Conservation (phyloP, 345 rosid genomes). For the Laguncularia racemosa region DNA sequence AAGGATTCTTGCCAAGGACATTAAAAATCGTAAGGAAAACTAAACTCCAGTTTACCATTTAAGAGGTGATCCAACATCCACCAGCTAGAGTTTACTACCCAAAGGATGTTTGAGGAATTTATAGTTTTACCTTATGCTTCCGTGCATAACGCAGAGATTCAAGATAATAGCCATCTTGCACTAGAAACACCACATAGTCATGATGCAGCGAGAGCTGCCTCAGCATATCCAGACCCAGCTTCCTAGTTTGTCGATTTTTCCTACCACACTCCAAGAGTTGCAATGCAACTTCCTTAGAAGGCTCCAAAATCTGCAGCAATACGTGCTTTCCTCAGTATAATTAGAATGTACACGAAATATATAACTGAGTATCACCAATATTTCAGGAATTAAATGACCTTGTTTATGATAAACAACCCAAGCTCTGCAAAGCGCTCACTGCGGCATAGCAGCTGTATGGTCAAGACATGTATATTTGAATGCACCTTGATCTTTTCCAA, state of each 20-base stretch:
- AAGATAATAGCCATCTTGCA: slow-evolving; percentile 84
- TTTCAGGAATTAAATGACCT: slow-evolving; percentile 37
- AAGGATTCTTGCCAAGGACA: too few relatives aligned
- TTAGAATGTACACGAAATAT: background rate
- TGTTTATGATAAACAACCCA: slow-evolving; percentile 59
- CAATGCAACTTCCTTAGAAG: slow-evolving; percentile 92
- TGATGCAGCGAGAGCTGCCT: slow-evolving; percentile 85
- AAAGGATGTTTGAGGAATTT: background rate
- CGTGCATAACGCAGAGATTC: slow-evolving; percentile 85
- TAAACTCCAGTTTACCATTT: too few relatives aligned
- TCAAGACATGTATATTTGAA: slow-evolving; percentile 66
- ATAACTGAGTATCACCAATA: background rate
- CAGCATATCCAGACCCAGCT: slow-evolving; percentile 88
- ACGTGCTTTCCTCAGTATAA: slow-evolving; percentile 1
- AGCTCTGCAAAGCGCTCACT: slow-evolving; percentile 74
- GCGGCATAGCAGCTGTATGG: slow-evolving; percentile 58
- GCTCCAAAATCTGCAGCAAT: slow-evolving; percentile 68
- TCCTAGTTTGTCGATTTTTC: slow-evolving; percentile 58
- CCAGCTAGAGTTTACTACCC: background rate
- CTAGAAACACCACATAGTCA: slow-evolving; percentile 64
- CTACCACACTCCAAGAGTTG: slow-evolving; percentile 80
- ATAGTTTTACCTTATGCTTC: slow-evolving; percentile 68
- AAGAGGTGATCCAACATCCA: background rate
- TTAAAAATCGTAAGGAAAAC: too few relatives aligned
- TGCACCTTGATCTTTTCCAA: slow-evolving; percentile 72